Evolutionary conservation across 805 yeast genomes (phyloP).

Genomic region (Lachancea dasiensis): DNA sequence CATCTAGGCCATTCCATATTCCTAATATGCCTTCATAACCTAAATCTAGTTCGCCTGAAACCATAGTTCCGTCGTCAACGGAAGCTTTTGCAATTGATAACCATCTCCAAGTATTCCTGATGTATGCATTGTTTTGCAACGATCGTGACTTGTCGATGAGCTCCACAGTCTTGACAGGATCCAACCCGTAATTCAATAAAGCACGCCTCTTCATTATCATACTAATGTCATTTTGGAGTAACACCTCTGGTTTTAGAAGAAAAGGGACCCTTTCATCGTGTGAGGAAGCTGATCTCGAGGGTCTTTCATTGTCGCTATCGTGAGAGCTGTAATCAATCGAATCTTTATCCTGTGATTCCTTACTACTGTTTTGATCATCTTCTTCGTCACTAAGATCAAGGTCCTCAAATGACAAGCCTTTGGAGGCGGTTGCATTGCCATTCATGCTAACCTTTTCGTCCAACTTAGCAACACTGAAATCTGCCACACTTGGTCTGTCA

Average conservation of each 20-base stretch:
- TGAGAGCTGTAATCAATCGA: constrained; percentile 13
- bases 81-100: constrained; percentile 63
- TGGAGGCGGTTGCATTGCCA: constrained; percentile 18
- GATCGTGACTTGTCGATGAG: constrained; percentile 48
- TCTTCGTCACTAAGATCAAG: constrained; percentile 18
- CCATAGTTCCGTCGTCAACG: constrained; percentile 59
- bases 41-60: constrained; percentile 64
- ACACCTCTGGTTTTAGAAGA: constrained; percentile 35
- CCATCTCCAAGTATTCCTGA: constrained; percentile 90
- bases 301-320: constrained; percentile 7
- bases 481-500: constrained; percentile 27
- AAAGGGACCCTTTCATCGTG: constrained; percentile 22
- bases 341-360: constrained; percentile 18
- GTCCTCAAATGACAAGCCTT: constrained; percentile 30
- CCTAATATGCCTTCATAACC: constrained; percentile 87
- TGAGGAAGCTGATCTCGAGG: constrained; percentile 6
- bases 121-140: constrained; percentile 46
- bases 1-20: constrained; percentile 75
- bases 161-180: constrained; percentile 56
- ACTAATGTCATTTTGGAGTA: constrained; percentile 69
- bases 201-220: constrained; percentile 69
- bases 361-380: constrained; percentile 14
- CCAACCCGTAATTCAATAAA: constrained; percentile 60
- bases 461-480: constrained; percentile 20
- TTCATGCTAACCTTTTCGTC: constrained; percentile 17